Evolutionary conservation across 78 protist genomes (phyloP), one percentile per base, ranked within the genome.

Genomic region (Emiliania huxleyi): DNA sequence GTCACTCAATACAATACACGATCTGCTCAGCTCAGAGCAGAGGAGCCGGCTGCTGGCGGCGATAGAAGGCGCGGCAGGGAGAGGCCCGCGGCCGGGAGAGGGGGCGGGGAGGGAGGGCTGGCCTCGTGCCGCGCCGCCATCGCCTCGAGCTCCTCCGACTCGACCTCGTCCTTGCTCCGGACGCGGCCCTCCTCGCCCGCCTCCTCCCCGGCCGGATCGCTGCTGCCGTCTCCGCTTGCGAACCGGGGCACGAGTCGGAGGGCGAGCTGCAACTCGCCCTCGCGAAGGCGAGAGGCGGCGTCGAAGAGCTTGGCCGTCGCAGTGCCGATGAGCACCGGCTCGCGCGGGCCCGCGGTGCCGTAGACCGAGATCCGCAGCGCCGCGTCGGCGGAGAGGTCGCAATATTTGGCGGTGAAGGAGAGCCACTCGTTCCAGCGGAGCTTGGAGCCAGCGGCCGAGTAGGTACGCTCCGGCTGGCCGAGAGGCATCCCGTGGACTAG

Each of bases 381-480:
- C 83, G 92, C 92, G 37, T 90, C 77, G 0, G 33, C 40, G 45
- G 84, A 38, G 38, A 90, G 92, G 84, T 62, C 83, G 42, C 37
- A 4, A 44, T 69, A 62, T 69, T n/a, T 71, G 44, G n/a, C 84
- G 56, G 73, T 45, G 46, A 90, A 56, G 6, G 62, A 0, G 25
- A 90, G 42, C 92, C 87, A 90, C 69, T 90, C 85, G 92, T 45
- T 45, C 92, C 92, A 90, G 35, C 89, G 89, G 38, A 81, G 38
- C 40, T 0, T 0, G 26, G 52, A 44, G 56, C 89, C 89, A 12
- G 56, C 4, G 44, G 56, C 18, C 38, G 3, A 12, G 56, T 1
- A 11, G 29, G 89, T 81, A 11, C 89, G 56, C 2, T 29, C 48
- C 25, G 19, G 21, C 22, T 5, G 43, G 56, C 89, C 52, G 38